phyloP scores from a whole-genome alignment of 352 stramenopile genomes.

The Globisporangium megalacanthum region DNA sequence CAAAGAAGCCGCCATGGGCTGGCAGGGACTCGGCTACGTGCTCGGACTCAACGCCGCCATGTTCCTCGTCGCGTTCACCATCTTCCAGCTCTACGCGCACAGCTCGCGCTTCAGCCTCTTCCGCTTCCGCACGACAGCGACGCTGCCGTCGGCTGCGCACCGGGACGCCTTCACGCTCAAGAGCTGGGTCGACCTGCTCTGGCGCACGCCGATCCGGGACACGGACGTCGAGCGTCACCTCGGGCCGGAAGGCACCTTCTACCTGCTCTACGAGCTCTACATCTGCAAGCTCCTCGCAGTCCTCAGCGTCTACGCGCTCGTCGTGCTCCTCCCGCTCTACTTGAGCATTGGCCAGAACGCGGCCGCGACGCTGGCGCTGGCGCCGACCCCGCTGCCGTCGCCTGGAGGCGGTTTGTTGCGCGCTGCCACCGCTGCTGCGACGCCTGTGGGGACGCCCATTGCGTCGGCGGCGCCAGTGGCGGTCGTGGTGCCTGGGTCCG shows the following conservation, averaged over 20 bases:
- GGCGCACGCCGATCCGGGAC: constrained; percentile 61
- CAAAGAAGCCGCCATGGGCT: constrained; percentile 68
- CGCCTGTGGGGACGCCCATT: neutral
- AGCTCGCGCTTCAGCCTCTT: constrained; percentile 75
- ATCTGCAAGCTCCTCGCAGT: constrained; percentile 50
- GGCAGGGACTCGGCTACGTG: constrained; percentile 76
- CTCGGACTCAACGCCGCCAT: constrained; percentile 63
- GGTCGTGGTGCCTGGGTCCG: constrained; percentile 8
- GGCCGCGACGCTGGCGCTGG: constrained; percentile 1
- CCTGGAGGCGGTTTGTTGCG: neutral
- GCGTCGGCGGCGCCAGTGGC: neutral
- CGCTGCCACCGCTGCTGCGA: neutral
- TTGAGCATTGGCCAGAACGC: constrained; percentile 41
- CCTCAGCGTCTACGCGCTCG: constrained; percentile 58
- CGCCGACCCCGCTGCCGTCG: neutral
- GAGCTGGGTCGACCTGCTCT: constrained; percentile 65
- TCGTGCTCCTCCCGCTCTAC: constrained; percentile 72
- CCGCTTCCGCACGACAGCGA: constrained; percentile 48
- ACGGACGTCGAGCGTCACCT: constrained; percentile 58
- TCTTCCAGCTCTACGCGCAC: constrained; percentile 62
- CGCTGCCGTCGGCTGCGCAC: constrained; percentile 27
- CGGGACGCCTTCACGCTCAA: constrained; percentile 42
- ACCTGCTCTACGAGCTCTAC: constrained; percentile 82
- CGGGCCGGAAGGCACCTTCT: constrained; percentile 77
- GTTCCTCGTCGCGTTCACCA: constrained; percentile 51